Evolutionary conservation across 495 filamentous ascomycete species (phyloP), one percentile per base, ranked within the genome.

Genomic region (Astrothelium macrocarpum): DNA sequence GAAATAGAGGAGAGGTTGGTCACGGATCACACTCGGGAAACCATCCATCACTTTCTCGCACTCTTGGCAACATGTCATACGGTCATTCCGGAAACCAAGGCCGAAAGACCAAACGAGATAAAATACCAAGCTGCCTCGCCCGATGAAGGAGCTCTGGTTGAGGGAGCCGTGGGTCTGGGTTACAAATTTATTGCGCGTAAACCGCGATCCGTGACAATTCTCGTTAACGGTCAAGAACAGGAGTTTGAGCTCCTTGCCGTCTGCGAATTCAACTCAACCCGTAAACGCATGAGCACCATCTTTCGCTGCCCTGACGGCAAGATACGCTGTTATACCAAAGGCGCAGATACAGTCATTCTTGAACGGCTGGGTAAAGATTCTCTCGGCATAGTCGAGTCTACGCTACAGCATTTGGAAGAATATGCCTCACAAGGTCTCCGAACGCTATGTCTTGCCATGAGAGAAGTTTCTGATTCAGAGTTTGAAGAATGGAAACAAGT

Each of bases 121-220:
- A 97, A 95, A 75, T 99, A 97, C 70, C 95, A 99, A 76, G 93
- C 95, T 32, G 93, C 95, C 14, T 97, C 95, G 32, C 95, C 95
- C 5, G 95, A 99, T 68, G 95, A 99, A 76, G 95, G 92, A 59
- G 95, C 95, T 16, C 78, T 99, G 53, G 95, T 99, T 20, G 90
- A 97, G 68, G 95, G 95, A 59, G 95, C 95, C 20, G 85, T 90
- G 5, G 71, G 77, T 49, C 76, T 99, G 36, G 95, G 93, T 11
- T 97, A 96, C 77, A 82, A 81, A 49, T 99, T 99, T 72, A 85
- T 87, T 53, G 91, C 94, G 62, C 85, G 95, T 61, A 96, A 89
- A 74, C 95, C 95, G 36, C 82, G 88, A 60, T 81, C 89, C 3
- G 94, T 97, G 32, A 85, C 88, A 45, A 90, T 97, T 67, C 79